Percentiles rank a stretch among this genome's conserved stretches.
Evolutionary conservation across 1,284 basidiomycete genomes (phyloP).

Genomic region (Ganoderma multipileum): DNA sequence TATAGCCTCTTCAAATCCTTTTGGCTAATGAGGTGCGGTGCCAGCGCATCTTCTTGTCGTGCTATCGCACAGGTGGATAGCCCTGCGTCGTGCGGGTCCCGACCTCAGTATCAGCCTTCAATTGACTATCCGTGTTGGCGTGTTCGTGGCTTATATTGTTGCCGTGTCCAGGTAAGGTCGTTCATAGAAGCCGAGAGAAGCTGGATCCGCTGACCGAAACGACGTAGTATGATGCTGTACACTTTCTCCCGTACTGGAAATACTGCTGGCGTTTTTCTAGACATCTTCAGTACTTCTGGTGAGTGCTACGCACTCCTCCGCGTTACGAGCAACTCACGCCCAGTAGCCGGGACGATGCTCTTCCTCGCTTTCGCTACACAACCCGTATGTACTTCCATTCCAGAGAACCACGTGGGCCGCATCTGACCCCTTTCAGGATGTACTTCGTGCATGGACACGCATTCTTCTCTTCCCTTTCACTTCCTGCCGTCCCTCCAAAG

Average conservation of each 20-base stretch:
- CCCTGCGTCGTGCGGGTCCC: slow-evolving; percentile 24
- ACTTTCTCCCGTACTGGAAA: slow-evolving; percentile 25
- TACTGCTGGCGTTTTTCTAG: slow-evolving; percentile 28
- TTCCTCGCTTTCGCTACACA: slow-evolving; percentile 38
- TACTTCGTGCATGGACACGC: slow-evolving; percentile 33
- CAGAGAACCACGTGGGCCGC: not conserved
- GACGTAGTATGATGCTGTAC: slow-evolving; percentile 21
- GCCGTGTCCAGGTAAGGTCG: slow-evolving; percentile 33
- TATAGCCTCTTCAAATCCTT: not conserved
- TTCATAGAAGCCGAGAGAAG: not conserved
- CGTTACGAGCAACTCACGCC: not conserved
- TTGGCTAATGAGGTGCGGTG: not conserved
- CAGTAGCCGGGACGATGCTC: slow-evolving; percentile 34
- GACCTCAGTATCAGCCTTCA: slow-evolving; percentile 24
- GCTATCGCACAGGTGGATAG: slow-evolving; percentile 27
- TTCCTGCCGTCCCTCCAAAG: not conserved
- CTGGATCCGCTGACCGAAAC: not conserved
- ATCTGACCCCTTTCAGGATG: slow-evolving; percentile 23
- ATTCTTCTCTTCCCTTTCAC: slow-evolving; percentile 23
- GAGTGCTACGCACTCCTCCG: not conserved
- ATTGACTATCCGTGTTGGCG: slow-evolving; percentile 27
- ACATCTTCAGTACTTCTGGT: slow-evolving; percentile 39
- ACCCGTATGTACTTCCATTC: slow-evolving; percentile 23
- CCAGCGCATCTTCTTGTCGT: slow-evolving; percentile 30
- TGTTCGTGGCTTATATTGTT: slow-evolving; percentile 35